Evolutionary conservation across 108 stramenopile genomes (phyloP), one percentile per base, ranked within the genome.

Genomic region (Pseudonitzschia pungens): DNA sequence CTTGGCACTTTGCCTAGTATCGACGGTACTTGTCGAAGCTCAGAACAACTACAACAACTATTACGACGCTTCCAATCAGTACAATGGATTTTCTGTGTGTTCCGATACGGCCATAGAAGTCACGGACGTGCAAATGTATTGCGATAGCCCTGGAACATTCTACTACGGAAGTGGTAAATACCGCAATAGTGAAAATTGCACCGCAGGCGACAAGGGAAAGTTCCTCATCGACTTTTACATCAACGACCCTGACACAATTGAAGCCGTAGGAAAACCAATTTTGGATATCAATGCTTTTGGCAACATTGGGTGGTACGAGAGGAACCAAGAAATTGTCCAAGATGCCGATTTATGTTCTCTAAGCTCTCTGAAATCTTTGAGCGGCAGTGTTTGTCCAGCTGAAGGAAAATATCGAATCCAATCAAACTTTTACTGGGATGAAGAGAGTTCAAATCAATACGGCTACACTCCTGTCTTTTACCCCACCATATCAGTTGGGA

Each of bases 101-200:
- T 43, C 60, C 14, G 72, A 86, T 60, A 68, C 86, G 4, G 32
- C 65, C n/a, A 87, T 87, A 40, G 48, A 67, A 52, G 80, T 87
- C 14, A 36, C 72, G 58, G 78, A 83, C 18, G 43, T 87, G 15
- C 31, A 65, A 29, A 52, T 80, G 9, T 60, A 69, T 32, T 87
- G 86, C 65, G 82, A 83, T 65, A 84, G 80, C 58, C 86, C 83
- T 24, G 86, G 86, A 26, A 71, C 82, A 4, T 87, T 74, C 56
- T 87, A 87, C 67, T 87, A 87, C 48, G 86, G 86, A 62, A 81
- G 80, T 53, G 75, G 76, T 22, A 81, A 78, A 33, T 87, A 87
- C 56, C 80, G 86, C 21, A 83, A 83, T 50, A 81, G 73, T 59
- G 43, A 64, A 40, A 69, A 66, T 4, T 87, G 86, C 31, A 70